Conservation (phyloP, 495 filamentous ascomycete species). For the Neurospora hispaniola region DNA sequence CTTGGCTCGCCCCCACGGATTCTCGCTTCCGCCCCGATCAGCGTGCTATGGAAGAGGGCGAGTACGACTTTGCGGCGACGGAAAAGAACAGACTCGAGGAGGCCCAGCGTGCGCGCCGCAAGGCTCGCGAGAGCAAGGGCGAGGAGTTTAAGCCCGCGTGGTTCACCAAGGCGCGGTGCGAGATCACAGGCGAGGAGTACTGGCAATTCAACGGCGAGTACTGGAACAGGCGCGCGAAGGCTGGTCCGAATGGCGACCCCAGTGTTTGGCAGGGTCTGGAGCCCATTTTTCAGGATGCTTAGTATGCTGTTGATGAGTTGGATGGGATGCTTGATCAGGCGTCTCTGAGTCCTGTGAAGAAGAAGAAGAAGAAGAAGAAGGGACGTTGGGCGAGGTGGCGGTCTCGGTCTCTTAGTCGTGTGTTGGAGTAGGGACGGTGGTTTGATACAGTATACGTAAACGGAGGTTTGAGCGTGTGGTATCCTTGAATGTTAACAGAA, state of each 20-base stretch:
- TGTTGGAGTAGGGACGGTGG: not conserved
- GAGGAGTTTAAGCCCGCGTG: slow-evolving; percentile 77
- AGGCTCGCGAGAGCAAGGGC: slow-evolving; percentile 61
- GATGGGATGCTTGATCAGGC: not conserved
- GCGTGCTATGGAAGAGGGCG: slow-evolving; percentile 96
- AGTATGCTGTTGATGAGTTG: not conserved
- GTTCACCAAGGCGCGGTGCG: slow-evolving; percentile 64
- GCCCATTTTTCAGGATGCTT: slow-evolving; percentile 26
- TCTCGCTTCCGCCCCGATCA: slow-evolving; percentile 86
- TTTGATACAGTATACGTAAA: not conserved
- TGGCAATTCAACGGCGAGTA: slow-evolving; percentile 86
- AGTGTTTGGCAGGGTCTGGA: slow-evolving; percentile 40
- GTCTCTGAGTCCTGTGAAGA: not conserved
- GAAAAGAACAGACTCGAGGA: slow-evolving; percentile 97
- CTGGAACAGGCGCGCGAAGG: slow-evolving; percentile 59
- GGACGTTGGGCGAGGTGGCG: not conserved
- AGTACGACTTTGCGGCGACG: slow-evolving; percentile 81
- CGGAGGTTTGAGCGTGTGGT: not conserved
- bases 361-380: not conserved
- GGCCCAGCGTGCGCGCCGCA: slow-evolving; percentile 70
- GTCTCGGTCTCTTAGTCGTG: not conserved
- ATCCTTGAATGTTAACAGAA: not conserved
- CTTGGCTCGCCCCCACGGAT: slow-evolving; percentile 80
- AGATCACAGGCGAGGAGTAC: slow-evolving; percentile 77
- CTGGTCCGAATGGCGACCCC: slow-evolving; percentile 34